phyloP scores from a whole-genome alignment of 495 filamentous ascomycete species.

The Tuber umbilicatum region DNA sequence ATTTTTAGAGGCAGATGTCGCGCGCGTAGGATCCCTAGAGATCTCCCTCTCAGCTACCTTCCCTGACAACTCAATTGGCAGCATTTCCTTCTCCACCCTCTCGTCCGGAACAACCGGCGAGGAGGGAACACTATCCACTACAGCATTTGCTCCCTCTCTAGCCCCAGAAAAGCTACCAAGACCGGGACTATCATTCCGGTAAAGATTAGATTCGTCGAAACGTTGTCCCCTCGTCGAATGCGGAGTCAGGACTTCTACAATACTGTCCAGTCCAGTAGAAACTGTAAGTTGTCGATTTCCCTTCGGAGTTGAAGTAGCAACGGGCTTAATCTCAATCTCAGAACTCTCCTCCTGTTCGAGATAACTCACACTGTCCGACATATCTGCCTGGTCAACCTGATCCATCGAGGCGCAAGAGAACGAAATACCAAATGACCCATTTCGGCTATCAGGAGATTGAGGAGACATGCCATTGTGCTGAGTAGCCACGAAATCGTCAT shows the following conservation, averaged over 20 bases:
- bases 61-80: background rate
- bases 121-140: background rate
- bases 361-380: slow-evolving; percentile 5
- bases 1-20: background rate
- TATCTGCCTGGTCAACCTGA: slow-evolving; percentile 9
- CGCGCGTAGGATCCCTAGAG: background rate
- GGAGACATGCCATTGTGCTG: background rate
- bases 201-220: slow-evolving; percentile 16
- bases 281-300: slow-evolving; percentile 16
- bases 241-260: slow-evolving; percentile 31
- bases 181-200: slow-evolving; percentile 4
- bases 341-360: slow-evolving; percentile 20
- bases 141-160: background rate
- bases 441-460: slow-evolving; percentile 20
- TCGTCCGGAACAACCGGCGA: background rate
- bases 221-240: slow-evolving; percentile 15
- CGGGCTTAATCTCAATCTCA: slow-evolving; percentile 28
- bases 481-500: slow-evolving; percentile 5
- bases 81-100: background rate
- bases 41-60: background rate
- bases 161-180: slow-evolving; percentile 11
- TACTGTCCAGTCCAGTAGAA: slow-evolving; percentile 29
- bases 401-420: slow-evolving; percentile 15
- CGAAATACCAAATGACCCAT: slow-evolving; percentile 11
- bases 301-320: slow-evolving; percentile 28